Base-by-base conservation (phyloP, 257 asterid species). In the Orobanche coerulescens region DNA sequence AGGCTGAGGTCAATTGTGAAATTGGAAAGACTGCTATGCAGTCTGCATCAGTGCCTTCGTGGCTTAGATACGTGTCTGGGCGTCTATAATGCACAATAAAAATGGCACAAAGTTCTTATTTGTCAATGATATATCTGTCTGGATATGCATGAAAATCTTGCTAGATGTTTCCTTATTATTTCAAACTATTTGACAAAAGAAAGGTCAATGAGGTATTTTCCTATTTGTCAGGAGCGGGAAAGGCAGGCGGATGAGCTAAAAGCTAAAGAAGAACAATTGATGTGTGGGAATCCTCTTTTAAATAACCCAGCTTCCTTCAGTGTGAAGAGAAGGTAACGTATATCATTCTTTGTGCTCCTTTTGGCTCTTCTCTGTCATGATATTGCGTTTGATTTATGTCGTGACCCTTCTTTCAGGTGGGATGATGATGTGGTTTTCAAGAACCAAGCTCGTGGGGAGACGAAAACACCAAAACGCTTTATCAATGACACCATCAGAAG, bases 391-490 rank as follows among this genome's bases (percentile, higher is more conserved):
- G 24, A n/a, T n/a, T n/a, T n/a, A n/a, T n/a, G n/a, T n/a, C n/a
- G n/a, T n/a, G n/a, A n/a, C n/a, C n/a, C n/a, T n/a, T n/a, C n/a
- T 22, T 71, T 40, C 75, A 91, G 94, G 81, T 92, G 97, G 98
- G 97, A 92, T 57, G 98, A 88, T 79, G 95, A 93, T 71, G 98
- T 93, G 70, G 95, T 93, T 54, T 93, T 93, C 81, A 88, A 89
- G 86, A 93, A 93, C 71, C 98, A 93, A 76, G 83, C 95, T 53
- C 87, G 98, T 5, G 97, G 97, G 7, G 97, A 86, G 76, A 67
- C 74, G 12, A 89, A 88, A 76, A 61, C 71, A 0, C 66, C 86
- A 0, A 92, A 88, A 78, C 89, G 95, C 58, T 92, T 92, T 58
- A 92, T 88, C 64, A 92, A 88, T 31, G 96, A 92, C 79, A 92